Percentiles rank a stretch among this genome's conserved stretches.
Conservation (phyloP, 2,329 filamentous ascomycete genomes). For the Talaromyces sp. region DNA sequence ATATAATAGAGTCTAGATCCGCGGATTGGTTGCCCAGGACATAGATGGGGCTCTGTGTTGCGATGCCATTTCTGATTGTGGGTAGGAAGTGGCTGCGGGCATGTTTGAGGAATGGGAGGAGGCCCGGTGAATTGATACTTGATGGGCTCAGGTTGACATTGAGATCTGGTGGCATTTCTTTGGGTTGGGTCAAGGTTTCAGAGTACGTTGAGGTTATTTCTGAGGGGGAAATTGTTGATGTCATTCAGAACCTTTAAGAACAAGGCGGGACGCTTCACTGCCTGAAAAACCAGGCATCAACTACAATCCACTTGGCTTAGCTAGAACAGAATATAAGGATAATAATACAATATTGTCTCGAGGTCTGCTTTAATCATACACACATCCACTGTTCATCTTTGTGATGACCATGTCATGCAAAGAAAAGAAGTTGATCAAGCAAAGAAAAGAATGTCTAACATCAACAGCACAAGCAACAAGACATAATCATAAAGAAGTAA, state of each 20-base stretch:
- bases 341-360: slow-evolving; percentile 7
- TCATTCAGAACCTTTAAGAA: slow-evolving; percentile 2
- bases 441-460: slow-evolving; percentile 6
- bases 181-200: background rate
- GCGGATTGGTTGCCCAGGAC: slow-evolving; percentile 48
- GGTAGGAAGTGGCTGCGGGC: slow-evolving; percentile 31
- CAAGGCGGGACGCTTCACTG: background rate
- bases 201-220: background rate
- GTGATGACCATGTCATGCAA: background rate
- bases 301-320: background rate
- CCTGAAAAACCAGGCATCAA: slow-evolving; percentile 9
- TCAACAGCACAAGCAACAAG: slow-evolving; percentile 3
- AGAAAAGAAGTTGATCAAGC: slow-evolving; percentile 6
- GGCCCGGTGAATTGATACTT: slow-evolving; percentile 15
- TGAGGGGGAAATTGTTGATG: background rate
- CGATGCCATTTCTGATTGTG: slow-evolving; percentile 25
- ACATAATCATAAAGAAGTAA: background rate
- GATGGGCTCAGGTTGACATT: background rate
- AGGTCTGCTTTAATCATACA: slow-evolving; percentile 7
- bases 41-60: slow-evolving; percentile 32
- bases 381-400: background rate
- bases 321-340: background rate
- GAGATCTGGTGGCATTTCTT: slow-evolving; percentile 8
- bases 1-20: slow-evolving; percentile 64
- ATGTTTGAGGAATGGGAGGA: slow-evolving; percentile 41